Conservation (phyloP, 2,329 filamentous ascomycete genomes). For the Drechmeria coniospora region DNA sequence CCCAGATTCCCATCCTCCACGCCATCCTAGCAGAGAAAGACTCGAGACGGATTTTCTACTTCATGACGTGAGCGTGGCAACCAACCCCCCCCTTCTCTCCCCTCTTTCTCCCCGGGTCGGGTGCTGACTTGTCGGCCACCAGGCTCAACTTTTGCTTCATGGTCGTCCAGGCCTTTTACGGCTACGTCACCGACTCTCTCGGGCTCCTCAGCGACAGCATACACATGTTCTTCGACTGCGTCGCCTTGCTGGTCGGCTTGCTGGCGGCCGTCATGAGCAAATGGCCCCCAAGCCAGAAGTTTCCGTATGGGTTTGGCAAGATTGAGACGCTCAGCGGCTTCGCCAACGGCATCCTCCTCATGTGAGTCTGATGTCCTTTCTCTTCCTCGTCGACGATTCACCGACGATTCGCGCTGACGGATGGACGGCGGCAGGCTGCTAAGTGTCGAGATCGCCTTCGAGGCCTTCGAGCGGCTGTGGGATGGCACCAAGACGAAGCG, state of each 20-base stretch:
- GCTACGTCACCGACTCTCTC: conserved; percentile 81
- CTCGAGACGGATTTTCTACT: conserved; percentile 91
- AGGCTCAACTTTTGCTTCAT: conserved; percentile 93
- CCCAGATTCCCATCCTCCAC: conserved; percentile 63
- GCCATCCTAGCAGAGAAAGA: conserved; percentile 82
- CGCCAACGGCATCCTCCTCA: conserved; percentile 86
- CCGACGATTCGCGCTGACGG: conserved; percentile 5
- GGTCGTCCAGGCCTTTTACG: conserved; percentile 86
- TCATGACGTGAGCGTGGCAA: conserved; percentile 59
- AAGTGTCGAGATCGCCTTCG: conserved; percentile 89
- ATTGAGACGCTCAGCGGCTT: conserved; percentile 94
- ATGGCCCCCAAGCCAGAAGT: conserved; percentile 78
- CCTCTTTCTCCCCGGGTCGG: background rate
- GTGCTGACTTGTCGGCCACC: conserved; percentile 5
- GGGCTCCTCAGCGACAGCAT: conserved; percentile 95
- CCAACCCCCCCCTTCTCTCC: too few species aligned
- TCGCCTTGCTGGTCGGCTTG: conserved; percentile 78
- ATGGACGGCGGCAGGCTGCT: conserved; percentile 46
- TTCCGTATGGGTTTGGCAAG: conserved; percentile 93
- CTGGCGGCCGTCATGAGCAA: conserved; percentile 91
- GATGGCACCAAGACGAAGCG: conserved; percentile 74
- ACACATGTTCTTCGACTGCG: conserved; percentile 98
- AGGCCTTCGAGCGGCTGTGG: conserved; percentile 75
- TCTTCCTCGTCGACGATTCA: too few species aligned
- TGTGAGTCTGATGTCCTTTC: conserved; percentile 36